A percentile compares a stretch with the other conserved stretches of the same genome.
Evolutionary conservation across 2,329 filamentous ascomycete genomes (phyloP).

Genomic region (Aspergillus ochraceus): DNA sequence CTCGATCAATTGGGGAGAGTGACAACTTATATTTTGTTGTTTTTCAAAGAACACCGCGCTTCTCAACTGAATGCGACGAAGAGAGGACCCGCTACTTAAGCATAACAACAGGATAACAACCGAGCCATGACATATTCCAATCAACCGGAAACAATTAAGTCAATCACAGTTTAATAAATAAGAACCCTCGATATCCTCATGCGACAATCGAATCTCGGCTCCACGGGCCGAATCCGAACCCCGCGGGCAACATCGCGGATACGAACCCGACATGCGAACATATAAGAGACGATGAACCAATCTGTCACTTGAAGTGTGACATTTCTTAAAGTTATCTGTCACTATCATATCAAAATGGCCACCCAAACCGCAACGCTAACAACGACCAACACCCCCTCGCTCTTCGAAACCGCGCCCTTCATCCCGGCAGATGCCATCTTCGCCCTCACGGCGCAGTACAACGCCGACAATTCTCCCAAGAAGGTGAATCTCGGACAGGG

Average conservation of each 20-base stretch:
- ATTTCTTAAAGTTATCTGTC: neutral
- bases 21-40: too few species aligned
- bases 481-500: conserved; percentile 94
- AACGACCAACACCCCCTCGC: conserved; percentile 2
- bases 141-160: too few species aligned
- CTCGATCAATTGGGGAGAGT: too few species aligned
- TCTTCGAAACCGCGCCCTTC: conserved; percentile 19
- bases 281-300: neutral
- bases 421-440: conserved; percentile 26
- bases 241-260: neutral
- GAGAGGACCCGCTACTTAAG: neutral
- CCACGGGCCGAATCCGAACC: neutral
- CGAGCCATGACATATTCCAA: too few species aligned
- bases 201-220: neutral
- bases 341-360: neutral
- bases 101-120: neutral
- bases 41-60: too few species aligned
- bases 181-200: neutral
- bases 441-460: conserved; percentile 51
- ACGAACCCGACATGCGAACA: neutral
- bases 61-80: too few species aligned
- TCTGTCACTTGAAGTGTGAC: too few species aligned
- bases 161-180: too few species aligned
- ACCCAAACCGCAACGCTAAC: neutral
- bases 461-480: conserved; percentile 65